These are phyloP conservation scores for Cryphonectria japonica DNA, from an alignment of 2,329 filamentous ascomycete genomes.

Conservation along the genomic window DNA sequence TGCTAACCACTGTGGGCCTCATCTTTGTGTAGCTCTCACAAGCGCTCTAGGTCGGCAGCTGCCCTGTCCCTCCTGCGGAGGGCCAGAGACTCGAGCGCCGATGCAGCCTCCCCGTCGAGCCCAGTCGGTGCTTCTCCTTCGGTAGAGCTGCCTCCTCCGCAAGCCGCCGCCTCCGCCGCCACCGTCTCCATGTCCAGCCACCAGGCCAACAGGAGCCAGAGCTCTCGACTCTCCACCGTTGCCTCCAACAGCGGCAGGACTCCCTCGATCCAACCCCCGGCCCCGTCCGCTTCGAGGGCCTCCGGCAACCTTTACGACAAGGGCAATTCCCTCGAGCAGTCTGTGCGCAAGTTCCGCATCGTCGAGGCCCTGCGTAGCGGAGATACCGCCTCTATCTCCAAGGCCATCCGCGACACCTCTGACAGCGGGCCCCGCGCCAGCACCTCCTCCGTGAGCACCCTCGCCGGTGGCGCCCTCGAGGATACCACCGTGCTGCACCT, in stretches of 20 bases:
- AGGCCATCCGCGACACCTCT: slow-evolving; percentile 73
- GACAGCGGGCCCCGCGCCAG: slow-evolving; percentile 58
- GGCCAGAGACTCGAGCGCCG: slow-evolving; percentile 51
- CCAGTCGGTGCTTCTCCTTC: slow-evolving; percentile 39
- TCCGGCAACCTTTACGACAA: slow-evolving; percentile 44
- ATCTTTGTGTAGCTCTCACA: slow-evolving; percentile 41
- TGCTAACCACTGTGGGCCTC: slow-evolving; percentile 12
- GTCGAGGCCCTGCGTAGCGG: slow-evolving; percentile 91
- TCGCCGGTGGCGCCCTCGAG: slow-evolving; percentile 57
- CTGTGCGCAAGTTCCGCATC: slow-evolving; percentile 89
- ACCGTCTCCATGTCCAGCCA: slow-evolving; percentile 44
- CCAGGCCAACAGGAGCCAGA: slow-evolving; percentile 47
- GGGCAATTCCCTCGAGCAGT: slow-evolving; percentile 77
- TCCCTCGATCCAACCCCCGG: slow-evolving; percentile 40
- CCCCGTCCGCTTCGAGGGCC: slow-evolving; percentile 39
- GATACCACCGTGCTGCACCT: slow-evolving; percentile 92
- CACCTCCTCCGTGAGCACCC: slow-evolving; percentile 56
- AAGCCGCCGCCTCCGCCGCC: slow-evolving; percentile 32
- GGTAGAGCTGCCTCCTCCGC: slow-evolving; percentile 40
- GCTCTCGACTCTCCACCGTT: slow-evolving; percentile 51
- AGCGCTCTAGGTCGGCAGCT: slow-evolving; percentile 57
- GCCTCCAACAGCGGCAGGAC: slow-evolving; percentile 47
- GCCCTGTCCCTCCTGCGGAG: slow-evolving; percentile 57
- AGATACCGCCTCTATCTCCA: slow-evolving; percentile 87
- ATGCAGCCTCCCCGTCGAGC: slow-evolving; percentile 41